Evolutionary conservation across 805 yeast genomes (phyloP).

Genomic region (Zygotorulaspora florentina): DNA sequence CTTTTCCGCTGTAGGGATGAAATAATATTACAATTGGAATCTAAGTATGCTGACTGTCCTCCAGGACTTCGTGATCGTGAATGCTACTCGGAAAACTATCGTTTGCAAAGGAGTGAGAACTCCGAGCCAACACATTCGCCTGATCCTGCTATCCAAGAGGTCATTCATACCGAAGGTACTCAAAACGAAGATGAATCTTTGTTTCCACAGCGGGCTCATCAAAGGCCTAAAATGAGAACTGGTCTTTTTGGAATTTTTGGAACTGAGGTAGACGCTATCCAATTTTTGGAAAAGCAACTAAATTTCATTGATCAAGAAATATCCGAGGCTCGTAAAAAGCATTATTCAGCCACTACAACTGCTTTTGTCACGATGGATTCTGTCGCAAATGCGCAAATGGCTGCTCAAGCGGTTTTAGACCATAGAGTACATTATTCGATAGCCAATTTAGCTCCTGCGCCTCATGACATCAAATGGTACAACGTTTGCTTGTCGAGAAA

Average conservation of each 20-base stretch:
- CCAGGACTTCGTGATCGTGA: slow-evolving; percentile 23
- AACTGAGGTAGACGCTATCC: slow-evolving; percentile 72
- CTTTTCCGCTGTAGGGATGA: slow-evolving; percentile 56
- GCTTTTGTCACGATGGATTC: slow-evolving; percentile 94
- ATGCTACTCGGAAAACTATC: slow-evolving; percentile 24
- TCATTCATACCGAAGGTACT: slow-evolving; percentile 3
- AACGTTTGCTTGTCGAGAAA: slow-evolving; percentile 75
- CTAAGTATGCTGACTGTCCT: slow-evolving; percentile 38
- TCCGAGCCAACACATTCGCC: neutral
- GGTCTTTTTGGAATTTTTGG: slow-evolving; percentile 67
- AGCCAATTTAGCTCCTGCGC: slow-evolving; percentile 88
- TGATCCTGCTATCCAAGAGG: slow-evolving; percentile 3
- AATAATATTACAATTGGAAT: slow-evolving; percentile 57
- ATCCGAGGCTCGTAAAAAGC: slow-evolving; percentile 54
- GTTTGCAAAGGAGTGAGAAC: slow-evolving; percentile 14
- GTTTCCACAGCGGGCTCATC: slow-evolving; percentile 29
- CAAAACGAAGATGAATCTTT: slow-evolving; percentile 21
- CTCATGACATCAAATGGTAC: slow-evolving; percentile 92
- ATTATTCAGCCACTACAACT: slow-evolving; percentile 78
- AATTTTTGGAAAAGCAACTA: slow-evolving; percentile 64
- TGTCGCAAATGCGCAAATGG: slow-evolving; percentile 93
- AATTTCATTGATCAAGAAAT: slow-evolving; percentile 70
- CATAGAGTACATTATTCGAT: slow-evolving; percentile 82
- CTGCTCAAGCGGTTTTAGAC: slow-evolving; percentile 91
- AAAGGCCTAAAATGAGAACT: slow-evolving; percentile 58